Base-by-base conservation (phyloP, 352 stramenopile species). In the Hyaloperonospora arabidopsidis region DNA sequence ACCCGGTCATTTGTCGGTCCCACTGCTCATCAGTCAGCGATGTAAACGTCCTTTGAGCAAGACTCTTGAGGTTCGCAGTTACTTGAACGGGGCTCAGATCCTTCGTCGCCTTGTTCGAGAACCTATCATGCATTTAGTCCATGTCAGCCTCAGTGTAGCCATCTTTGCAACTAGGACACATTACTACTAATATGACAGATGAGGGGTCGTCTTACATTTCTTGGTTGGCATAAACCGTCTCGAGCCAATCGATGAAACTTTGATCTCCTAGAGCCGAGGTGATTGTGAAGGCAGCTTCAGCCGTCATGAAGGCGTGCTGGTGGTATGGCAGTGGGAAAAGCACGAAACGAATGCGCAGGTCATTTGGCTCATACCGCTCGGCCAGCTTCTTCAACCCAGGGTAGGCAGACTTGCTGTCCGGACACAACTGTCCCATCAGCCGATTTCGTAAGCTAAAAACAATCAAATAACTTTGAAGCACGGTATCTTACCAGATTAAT, bases 61-160 rank as follows among this genome's bases (percentile, higher is more conserved):
- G 51, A 18, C 49, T 41, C 28, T 68, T 77, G 21, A 89, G 73
- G 51, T 87, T 76, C 12, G 72, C 64, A 13, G 65, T 67, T 48
- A 89, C 79, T 68, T 90, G 54, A n/a, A 88, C 61, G 6, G 81
- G 68, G 22, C 66, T 82, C 44, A 87, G 46, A 36, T 89, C 81
- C 55, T 92, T 86, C n/a, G 82, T 92, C 21, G 54, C 52, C 57
- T 87, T 86, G 72, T 93, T 89, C 74, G 72, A 89, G 52, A 78
- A 89, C 8, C 78, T 87, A 49, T 40, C 52, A 38, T 15, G 2
- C 6, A 55, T 7, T 36, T 32, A 39, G 17, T 23, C 25, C 23
- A 41, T 18, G 28, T 55, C 39, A 60, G 36, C 28, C 36, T 47
- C 10, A 29, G 38, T 15, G 10, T 43, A 28, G 6, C n/a, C 12